Evolutionary conservation across 1,284 basidiomycete species (phyloP).

Genomic region (Ustilago tritici): DNA sequence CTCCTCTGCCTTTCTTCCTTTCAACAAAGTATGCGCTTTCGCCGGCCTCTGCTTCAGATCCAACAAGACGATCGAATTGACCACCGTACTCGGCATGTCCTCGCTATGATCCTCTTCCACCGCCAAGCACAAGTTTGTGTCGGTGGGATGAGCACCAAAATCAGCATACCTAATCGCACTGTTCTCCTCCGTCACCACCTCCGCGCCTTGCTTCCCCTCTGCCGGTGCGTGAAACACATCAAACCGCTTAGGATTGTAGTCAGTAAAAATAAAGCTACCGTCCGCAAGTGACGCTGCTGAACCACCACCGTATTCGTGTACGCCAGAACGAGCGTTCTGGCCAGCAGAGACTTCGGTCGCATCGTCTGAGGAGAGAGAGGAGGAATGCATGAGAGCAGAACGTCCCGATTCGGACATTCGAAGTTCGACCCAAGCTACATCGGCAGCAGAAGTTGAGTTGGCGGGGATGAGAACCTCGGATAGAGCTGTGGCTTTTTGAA

Average conservation of each 20-base stretch:
- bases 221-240: slow-evolving; percentile 22
- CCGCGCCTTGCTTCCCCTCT: slow-evolving; percentile 70
- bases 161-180: slow-evolving; percentile 74
- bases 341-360: slow-evolving; percentile 39
- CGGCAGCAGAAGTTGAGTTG: slow-evolving; percentile 53
- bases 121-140: slow-evolving; percentile 72
- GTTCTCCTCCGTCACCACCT: slow-evolving; percentile 76
- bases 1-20: slow-evolving; percentile 70
- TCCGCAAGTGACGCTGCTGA: slow-evolving; percentile 44
- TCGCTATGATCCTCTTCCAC: slow-evolving; percentile 79
- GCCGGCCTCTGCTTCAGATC: slow-evolving; percentile 66
- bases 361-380: slow-evolving; percentile 51
- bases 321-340: slow-evolving; percentile 51
- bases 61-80: slow-evolving; percentile 76
- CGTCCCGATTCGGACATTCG: slow-evolving; percentile 77
- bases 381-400: slow-evolving; percentile 74
- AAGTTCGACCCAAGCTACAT: slow-evolving; percentile 76
- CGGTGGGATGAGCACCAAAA: slow-evolving; percentile 68
- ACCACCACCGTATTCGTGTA: slow-evolving; percentile 67
- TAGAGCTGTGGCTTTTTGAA: slow-evolving; percentile 71
- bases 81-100: slow-evolving; percentile 74
- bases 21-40: slow-evolving; percentile 32
- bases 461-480: slow-evolving; percentile 40
- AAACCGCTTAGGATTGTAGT: slow-evolving; percentile 48
- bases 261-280: slow-evolving; percentile 53